phyloP scores from a whole-genome alignment of 1,139 yeast species.

The Nakaseomyces sp. region DNA sequence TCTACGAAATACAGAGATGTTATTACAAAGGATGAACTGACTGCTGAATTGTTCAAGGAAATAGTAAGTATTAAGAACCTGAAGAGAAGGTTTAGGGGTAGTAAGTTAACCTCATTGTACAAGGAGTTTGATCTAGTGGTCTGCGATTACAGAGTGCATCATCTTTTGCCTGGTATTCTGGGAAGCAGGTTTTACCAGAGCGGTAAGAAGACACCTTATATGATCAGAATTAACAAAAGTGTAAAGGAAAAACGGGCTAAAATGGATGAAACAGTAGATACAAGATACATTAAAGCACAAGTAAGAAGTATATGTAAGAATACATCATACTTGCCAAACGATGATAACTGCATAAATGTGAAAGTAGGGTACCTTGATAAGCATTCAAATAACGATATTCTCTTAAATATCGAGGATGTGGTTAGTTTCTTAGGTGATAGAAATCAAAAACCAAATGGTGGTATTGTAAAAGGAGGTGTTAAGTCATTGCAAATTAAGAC shows the following conservation, averaged over 20 bases:
- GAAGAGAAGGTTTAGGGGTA: conserved; percentile 39
- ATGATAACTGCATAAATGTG: conserved; percentile 36
- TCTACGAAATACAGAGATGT: conserved; percentile 44
- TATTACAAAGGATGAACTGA: conserved; percentile 38
- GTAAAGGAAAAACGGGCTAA: conserved; percentile 32
- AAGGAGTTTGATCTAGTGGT: conserved; percentile 58
- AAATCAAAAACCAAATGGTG: conserved; percentile 50
- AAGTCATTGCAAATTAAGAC: conserved; percentile 52
- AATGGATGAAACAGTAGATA: conserved; percentile 35
- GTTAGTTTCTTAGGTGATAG: conserved; percentile 42
- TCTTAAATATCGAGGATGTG: conserved; percentile 49
- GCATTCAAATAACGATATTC: conserved; percentile 35
- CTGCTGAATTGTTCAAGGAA: conserved; percentile 51
- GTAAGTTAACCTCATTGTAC: conserved; percentile 40
- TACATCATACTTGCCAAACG: conserved; percentile 50
- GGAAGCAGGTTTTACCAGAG: conserved; percentile 50
- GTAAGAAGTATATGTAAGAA: conserved; percentile 52
- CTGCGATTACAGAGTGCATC: conserved; percentile 57
- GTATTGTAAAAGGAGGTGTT: conserved; percentile 39
- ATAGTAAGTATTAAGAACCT: conserved; percentile 51
- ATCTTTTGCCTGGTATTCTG: conserved; percentile 46
- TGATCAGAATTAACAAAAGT: conserved; percentile 56
- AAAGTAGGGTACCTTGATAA: conserved; percentile 48
- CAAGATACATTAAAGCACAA: conserved; percentile 52
- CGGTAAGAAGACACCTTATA: conserved; percentile 37